phyloP scores from a whole-genome alignment of 106 monocot species.

The Alisma plantagoaquatica region DNA sequence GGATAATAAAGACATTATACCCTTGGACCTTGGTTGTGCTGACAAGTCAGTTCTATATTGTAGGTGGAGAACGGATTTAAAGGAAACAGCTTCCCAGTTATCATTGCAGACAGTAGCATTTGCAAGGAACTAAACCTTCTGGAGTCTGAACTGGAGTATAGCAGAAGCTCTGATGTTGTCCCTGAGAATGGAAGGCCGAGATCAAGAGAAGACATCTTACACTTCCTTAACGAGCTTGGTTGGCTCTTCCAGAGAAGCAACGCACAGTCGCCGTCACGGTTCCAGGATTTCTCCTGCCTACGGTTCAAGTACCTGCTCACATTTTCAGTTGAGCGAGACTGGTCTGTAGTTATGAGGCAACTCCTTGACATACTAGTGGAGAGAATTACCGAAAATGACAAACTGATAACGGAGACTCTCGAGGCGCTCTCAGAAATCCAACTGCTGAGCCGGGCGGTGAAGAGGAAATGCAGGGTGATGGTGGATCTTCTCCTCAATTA shows the following conservation, averaged over 20 bases:
- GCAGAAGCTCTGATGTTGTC: slow-evolving; percentile 13
- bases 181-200: slow-evolving; percentile 24
- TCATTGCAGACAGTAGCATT: slow-evolving; percentile 61
- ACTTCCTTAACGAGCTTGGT: slow-evolving; percentile 93
- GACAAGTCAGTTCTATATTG: too few relatives aligned
- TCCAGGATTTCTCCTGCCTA: slow-evolving; percentile 41
- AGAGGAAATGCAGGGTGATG: slow-evolving; percentile 82
- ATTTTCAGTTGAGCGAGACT: slow-evolving; percentile 82
- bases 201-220: slow-evolving; percentile 56
- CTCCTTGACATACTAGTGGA: slow-evolving; percentile 70
- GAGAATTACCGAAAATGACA: slow-evolving; percentile 28
- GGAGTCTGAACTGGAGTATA: slow-evolving; percentile 59
- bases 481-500: slow-evolving; percentile 75
- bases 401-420: slow-evolving; percentile 42
- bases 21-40: too few relatives aligned
- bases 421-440: slow-evolving; percentile 67
- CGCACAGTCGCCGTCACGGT: background rate
- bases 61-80: slow-evolving; percentile 98
- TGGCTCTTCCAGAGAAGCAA: slow-evolving; percentile 85
- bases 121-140: slow-evolving; percentile 78
- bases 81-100: slow-evolving; percentile 89
- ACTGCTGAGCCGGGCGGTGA: slow-evolving; percentile 76
- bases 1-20: too few relatives aligned
- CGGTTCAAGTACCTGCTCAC: slow-evolving; percentile 77
- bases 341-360: slow-evolving; percentile 43